These are phyloP conservation scores for Lactifluus piperatus DNA, from an alignment of 768 basidiomycete species.

Conservation along the genomic window DNA sequence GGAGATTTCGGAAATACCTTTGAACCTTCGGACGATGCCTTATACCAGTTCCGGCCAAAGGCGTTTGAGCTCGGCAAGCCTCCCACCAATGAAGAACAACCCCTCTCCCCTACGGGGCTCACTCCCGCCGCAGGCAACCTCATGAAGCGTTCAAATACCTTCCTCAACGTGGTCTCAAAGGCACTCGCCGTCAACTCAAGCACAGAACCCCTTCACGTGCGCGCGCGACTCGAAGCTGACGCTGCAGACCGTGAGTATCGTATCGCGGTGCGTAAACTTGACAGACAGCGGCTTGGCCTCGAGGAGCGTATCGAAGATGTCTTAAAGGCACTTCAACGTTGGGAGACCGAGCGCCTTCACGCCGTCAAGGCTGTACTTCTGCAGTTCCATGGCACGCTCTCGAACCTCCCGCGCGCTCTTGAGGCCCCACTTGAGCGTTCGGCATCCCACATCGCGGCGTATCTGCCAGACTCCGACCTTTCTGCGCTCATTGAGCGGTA, in stretches of 20 bases:
- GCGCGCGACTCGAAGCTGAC: slow-evolving; percentile 68
- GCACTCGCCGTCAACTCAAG: slow-evolving; percentile 43
- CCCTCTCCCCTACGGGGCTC: slow-evolving; percentile 27
- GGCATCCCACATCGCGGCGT: slow-evolving; percentile 68
- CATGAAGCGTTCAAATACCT: slow-evolving; percentile 57
- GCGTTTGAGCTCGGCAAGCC: slow-evolving; percentile 51
- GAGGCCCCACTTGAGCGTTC: slow-evolving; percentile 60
- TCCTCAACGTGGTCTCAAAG: slow-evolving; percentile 67
- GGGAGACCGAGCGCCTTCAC: slow-evolving; percentile 77
- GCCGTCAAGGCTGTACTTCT: slow-evolving; percentile 85
- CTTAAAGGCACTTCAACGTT: slow-evolving; percentile 69
- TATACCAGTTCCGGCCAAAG: slow-evolving; percentile 78
- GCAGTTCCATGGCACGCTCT: slow-evolving; percentile 78
- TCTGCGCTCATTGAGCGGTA: slow-evolving; percentile 85
- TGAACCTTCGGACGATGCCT: slow-evolving; percentile 69
- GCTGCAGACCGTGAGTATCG: slow-evolving; percentile 76
- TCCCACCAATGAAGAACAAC: slow-evolving; percentile 24
- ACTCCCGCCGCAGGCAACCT: slow-evolving; percentile 44
- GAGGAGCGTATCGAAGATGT: slow-evolving; percentile 84
- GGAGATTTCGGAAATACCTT: slow-evolving; percentile 81
- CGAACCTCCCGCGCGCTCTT: slow-evolving; percentile 60
- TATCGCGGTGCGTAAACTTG: slow-evolving; percentile 70
- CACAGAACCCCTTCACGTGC: slow-evolving; percentile 59
- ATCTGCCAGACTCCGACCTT: slow-evolving; percentile 82
- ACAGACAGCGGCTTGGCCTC: slow-evolving; percentile 73